Conservation (phyloP, 75 land plant species). For the Gnetum montanum region DNA sequence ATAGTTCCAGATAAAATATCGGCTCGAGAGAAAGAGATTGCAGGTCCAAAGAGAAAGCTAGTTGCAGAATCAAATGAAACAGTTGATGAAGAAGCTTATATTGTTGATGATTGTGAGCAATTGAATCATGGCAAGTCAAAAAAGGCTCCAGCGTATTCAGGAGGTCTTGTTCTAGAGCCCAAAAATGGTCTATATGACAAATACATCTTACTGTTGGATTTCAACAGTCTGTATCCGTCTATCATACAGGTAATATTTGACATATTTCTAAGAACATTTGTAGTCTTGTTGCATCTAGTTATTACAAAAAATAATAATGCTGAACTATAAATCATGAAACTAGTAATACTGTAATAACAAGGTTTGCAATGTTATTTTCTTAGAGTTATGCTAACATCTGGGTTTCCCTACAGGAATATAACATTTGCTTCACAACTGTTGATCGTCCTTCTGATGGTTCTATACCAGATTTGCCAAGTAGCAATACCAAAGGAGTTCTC, state of each 20-base stretch:
- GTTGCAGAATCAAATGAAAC: constrained; percentile 9
- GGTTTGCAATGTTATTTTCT: too few relatives aligned
- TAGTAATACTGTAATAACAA: too few relatives aligned
- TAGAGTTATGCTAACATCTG: too few relatives aligned
- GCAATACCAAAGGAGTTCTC: constrained; percentile 58
- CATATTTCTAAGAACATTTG: too few relatives aligned
- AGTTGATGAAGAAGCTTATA: constrained; percentile 18
- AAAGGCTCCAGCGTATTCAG: constrained; percentile 82
- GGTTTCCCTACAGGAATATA: constrained; percentile 80
- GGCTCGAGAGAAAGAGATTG: constrained; percentile 42
- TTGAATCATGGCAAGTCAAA: constrained; percentile 39
- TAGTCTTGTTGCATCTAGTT: too few relatives aligned
- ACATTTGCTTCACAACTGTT: constrained; percentile 97
- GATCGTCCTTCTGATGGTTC: constrained; percentile 67
- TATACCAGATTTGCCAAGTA: constrained; percentile 55
- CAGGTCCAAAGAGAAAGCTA: constrained; percentile 35
- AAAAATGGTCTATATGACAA: constrained; percentile 98
- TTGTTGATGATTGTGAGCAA: constrained; percentile 23
- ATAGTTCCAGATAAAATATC: constrained; percentile 88
- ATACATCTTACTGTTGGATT: constrained; percentile 85
- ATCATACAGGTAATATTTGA: constrained; percentile 72
- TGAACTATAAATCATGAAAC: too few relatives aligned
- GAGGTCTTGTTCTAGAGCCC: constrained; percentile 95
- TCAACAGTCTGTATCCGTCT: constrained; percentile 98
- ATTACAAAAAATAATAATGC: too few relatives aligned